A percentile compares a stretch with the other conserved stretches of the same genome.
Conservation (phyloP, 1,284 basidiomycete species). For the Agroathelia rolfsii region DNA sequence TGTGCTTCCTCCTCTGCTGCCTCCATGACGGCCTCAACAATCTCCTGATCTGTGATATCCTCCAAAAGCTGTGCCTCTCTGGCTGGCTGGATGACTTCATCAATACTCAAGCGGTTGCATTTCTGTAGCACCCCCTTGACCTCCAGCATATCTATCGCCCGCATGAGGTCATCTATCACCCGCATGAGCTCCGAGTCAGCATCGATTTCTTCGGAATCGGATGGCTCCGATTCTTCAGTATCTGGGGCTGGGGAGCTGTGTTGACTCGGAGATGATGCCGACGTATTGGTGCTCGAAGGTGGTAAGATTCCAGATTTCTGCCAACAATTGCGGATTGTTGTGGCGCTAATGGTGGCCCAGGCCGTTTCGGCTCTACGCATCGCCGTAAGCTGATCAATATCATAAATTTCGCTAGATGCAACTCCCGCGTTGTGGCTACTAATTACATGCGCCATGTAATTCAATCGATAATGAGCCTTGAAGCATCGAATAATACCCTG, state of each 20-base stretch:
- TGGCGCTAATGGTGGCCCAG: constrained; percentile 9
- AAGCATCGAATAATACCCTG: constrained; percentile 3
- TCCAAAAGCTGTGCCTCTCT: neutral
- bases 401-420: constrained; percentile 19
- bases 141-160: constrained; percentile 4
- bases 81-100: constrained; percentile 8
- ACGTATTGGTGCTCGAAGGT: no score
- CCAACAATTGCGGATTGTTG: no score
- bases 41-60: constrained; percentile 11
- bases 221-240: constrained; percentile 5
- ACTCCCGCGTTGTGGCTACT: constrained; percentile 20
- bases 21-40: constrained; percentile 7
- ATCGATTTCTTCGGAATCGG: no score
- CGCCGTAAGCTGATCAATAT: constrained; percentile 24
- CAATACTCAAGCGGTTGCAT: constrained; percentile 7
- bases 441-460: constrained; percentile 18
- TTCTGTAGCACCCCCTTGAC: constrained; percentile 7
- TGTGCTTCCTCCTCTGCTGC: no score
- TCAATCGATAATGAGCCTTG: neutral
- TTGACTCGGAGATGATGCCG: constrained; percentile 3
- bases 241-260: neutral
- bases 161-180: no score
- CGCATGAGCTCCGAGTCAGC: no score
- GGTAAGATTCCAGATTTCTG: no score
- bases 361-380: constrained; percentile 19